Percentiles rank a stretch among this genome's conserved stretches.
These are phyloP conservation scores for Malus hybrid DNA, from an alignment of 331 rosid species.

Conservation along the genomic window DNA sequence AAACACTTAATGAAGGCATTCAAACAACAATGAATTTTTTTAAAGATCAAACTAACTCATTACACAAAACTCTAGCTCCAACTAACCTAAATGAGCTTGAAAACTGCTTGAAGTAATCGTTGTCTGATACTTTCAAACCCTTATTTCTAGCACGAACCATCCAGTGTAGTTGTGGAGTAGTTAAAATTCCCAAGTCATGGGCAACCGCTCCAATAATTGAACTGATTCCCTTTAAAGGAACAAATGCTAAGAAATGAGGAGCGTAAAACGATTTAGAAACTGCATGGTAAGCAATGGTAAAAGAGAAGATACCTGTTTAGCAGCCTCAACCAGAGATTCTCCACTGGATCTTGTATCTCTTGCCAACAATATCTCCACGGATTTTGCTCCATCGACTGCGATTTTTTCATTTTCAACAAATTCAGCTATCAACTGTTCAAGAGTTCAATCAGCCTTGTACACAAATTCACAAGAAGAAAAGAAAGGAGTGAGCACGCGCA, in stretches of 20 bases:
- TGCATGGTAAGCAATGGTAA: neutral
- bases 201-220: conserved; percentile 68
- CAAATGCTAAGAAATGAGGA: neutral
- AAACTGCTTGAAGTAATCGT: conserved; percentile 61
- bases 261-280: neutral
- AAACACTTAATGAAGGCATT: conserved; percentile 14
- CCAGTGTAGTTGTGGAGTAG: conserved; percentile 91
- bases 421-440: conserved; percentile 44
- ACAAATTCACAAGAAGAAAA: neutral
- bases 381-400: conserved; percentile 30
- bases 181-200: conserved; percentile 68
- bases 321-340: conserved; percentile 66
- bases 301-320: conserved; percentile 47
- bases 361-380: conserved; percentile 57
- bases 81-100: conserved; percentile 75
- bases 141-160: conserved; percentile 78
- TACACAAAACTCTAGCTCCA: neutral
- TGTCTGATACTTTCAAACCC: conserved; percentile 44
- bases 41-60: neutral
- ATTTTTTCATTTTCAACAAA: conserved; percentile 59
- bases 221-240: conserved; percentile 55
- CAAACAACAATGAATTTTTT: neutral
- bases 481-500: neutral
- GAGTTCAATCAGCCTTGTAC: neutral
- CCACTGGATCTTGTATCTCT: conserved; percentile 98